Percentiles rank a stretch among this genome's conserved stretches.
phyloP scores from a whole-genome alignment of 768 basidiomycete species.

The Podaxis carcinomalis region DNA sequence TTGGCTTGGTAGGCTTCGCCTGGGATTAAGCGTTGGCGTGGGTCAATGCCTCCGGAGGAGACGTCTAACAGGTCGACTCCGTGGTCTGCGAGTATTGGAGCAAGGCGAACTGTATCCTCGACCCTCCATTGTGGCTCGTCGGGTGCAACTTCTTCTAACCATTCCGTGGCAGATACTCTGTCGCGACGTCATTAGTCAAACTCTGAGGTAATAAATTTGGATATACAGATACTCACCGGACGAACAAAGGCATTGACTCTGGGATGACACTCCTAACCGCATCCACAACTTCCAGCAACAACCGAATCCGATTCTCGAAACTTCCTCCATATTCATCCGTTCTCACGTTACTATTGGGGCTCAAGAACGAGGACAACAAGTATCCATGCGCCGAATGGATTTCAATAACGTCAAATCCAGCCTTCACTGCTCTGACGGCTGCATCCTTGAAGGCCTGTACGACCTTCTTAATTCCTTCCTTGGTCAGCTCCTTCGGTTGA shows the following conservation, averaged over 20 bases:
- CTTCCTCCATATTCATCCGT: slow-evolving; percentile 69
- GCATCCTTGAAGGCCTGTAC: slow-evolving; percentile 52
- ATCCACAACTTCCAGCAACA: slow-evolving; percentile 61
- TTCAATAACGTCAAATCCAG: slow-evolving; percentile 60
- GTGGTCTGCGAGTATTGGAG: slow-evolving; percentile 51
- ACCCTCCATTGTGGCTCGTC: slow-evolving; percentile 63
- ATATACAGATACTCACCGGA: slow-evolving; percentile 39
- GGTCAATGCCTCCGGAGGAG: slow-evolving; percentile 57
- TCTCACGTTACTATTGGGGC: slow-evolving; percentile 57
- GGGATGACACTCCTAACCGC: slow-evolving; percentile 60
- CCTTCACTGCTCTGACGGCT: slow-evolving; percentile 47
- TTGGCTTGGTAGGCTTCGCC: slow-evolving; percentile 20
- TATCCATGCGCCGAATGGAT: slow-evolving; percentile 67
- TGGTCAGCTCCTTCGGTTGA: slow-evolving; percentile 51
- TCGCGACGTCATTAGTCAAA: neutral
- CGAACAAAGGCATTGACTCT: slow-evolving; percentile 62
- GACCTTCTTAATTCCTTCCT: slow-evolving; percentile 52
- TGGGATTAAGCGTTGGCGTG: slow-evolving; percentile 31
- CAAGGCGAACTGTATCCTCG: slow-evolving; percentile 63
- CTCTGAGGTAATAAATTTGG: neutral
- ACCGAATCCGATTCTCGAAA: slow-evolving; percentile 63
- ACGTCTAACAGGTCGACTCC: slow-evolving; percentile 79
- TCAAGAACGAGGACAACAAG: slow-evolving; percentile 51
- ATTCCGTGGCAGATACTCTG: slow-evolving; percentile 70
- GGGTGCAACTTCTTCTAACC: slow-evolving; percentile 56